A percentile compares a stretch with the other conserved stretches of the same genome.
phyloP scores from a whole-genome alignment of 2,329 filamentous ascomycete genomes.

The Cladosporium austrohemisphaericum region DNA sequence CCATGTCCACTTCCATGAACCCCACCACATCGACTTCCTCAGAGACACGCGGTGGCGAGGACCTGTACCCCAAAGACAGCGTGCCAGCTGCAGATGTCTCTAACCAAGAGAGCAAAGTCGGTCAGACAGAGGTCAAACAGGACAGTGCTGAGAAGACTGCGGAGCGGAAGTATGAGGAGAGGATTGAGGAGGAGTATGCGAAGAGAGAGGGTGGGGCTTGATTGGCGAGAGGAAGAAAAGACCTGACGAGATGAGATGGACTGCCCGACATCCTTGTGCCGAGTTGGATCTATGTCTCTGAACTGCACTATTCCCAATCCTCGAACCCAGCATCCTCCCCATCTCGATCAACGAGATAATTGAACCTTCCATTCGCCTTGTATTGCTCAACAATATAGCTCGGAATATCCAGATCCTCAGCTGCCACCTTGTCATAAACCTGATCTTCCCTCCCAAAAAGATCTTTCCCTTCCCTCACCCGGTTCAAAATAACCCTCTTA shows the following conservation, averaged over 20 bases:
- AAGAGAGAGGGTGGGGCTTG: conserved; percentile 43
- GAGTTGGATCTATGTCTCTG: too few relatives aligned
- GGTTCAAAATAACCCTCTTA: conserved; percentile 46
- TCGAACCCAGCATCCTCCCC: conserved; percentile 38
- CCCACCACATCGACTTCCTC: conserved; percentile 25
- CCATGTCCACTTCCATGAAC: conserved; percentile 16
- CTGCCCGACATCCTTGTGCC: too few relatives aligned
- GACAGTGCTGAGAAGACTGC: conserved; percentile 30
- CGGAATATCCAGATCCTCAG: conserved; percentile 53
- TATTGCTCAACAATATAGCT: conserved; percentile 37
- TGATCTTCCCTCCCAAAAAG: conserved; percentile 52
- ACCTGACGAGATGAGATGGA: too few relatives aligned
- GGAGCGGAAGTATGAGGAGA: conserved; percentile 38
- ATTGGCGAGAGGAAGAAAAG: too few relatives aligned
- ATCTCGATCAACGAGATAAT: conserved; percentile 40
- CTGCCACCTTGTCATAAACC: conserved; percentile 51
- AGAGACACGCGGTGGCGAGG: conserved; percentile 24
- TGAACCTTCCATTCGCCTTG: conserved; percentile 29
- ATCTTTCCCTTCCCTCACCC: conserved; percentile 52
- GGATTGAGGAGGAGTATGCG: conserved; percentile 44
- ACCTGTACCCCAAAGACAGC: conserved; percentile 22
- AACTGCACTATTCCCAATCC: too few relatives aligned
- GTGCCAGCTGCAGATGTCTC: conserved; percentile 9
- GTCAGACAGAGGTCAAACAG: conserved; percentile 15
- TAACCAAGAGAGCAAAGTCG: conserved; percentile 23